Evolutionary conservation across 306 rosid genomes (phyloP).

Genomic region (Trichosanthes truncata): DNA sequence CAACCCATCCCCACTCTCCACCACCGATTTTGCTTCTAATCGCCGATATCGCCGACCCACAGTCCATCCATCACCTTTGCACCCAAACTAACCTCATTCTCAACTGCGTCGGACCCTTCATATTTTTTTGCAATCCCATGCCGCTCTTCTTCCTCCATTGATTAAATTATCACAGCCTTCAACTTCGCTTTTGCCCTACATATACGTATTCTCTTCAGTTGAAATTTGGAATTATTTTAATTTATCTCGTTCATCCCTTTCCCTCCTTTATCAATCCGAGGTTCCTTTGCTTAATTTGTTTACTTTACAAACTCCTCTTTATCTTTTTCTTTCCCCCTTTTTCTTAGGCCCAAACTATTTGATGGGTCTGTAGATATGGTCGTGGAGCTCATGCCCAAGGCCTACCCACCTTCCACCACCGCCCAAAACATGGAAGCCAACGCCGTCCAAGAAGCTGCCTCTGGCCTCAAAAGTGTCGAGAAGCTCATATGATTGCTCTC

Average conservation of each 20-base stretch:
- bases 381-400: constrained; percentile 43
- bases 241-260: no score
- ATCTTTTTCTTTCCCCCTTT: not conserved
- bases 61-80: constrained; percentile 56
- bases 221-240: no score
- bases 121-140: no score
- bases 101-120: constrained; percentile 90
- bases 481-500: constrained; percentile 42
- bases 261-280: not conserved
- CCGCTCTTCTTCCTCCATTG: no score
- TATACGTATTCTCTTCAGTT: no score
- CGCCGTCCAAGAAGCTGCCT: constrained; percentile 72
- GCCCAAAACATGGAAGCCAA: constrained; percentile 26
- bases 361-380: constrained; percentile 45
- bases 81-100: constrained; percentile 52
- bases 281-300: not conserved
- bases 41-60: constrained; percentile 50
- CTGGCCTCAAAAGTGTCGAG: constrained; percentile 61
- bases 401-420: not conserved
- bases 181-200: no score
- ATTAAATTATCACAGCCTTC: no score
- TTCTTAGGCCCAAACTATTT: no score
- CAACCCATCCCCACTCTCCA: constrained; percentile 40
- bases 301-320: not conserved
- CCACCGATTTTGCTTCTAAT: constrained; percentile 42